Evolutionary conservation across 169 alveolate species (phyloP).

Genomic region (Eimeria necatrix): DNA sequence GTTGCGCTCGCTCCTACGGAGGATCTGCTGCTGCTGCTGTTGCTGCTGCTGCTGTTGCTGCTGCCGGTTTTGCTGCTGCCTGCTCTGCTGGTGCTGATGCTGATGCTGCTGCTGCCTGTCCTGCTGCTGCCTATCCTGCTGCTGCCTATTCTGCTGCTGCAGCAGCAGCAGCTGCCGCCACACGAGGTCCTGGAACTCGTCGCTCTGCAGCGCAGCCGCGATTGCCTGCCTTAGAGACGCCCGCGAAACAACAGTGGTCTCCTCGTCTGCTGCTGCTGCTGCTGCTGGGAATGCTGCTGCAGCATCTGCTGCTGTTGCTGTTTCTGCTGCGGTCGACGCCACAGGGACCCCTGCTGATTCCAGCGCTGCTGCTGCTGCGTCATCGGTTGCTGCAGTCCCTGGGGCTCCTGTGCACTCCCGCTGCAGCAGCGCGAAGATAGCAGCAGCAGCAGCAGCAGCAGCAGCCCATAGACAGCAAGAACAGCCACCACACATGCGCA

Average conservation of each 20-base stretch:
- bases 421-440: constrained; percentile 20
- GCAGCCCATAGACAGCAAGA: background rate
- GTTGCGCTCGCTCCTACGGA: background rate
- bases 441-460: constrained; percentile 42
- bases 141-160: background rate
- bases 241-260: background rate
- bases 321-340: background rate
- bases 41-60: background rate
- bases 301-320: constrained; percentile 25
- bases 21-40: background rate
- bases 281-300: background rate
- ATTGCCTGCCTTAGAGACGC: constrained; percentile 29
- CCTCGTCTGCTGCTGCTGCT: constrained; percentile 35
- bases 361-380: background rate
- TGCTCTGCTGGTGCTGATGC: background rate
- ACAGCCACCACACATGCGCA: background rate
- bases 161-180: constrained; percentile 60
- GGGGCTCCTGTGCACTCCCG: constrained; percentile 18
- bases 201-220: constrained; percentile 49
- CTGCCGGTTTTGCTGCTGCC: background rate
- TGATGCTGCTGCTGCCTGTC: background rate
- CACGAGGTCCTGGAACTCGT: constrained; percentile 37
- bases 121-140: background rate
- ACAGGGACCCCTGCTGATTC: background rate
- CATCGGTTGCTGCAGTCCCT: background rate